Percentiles rank a stretch among this genome's conserved stretches.
Conservation (phyloP, 352 stramenopile genomes). For the Pythium coloratum region DNA sequence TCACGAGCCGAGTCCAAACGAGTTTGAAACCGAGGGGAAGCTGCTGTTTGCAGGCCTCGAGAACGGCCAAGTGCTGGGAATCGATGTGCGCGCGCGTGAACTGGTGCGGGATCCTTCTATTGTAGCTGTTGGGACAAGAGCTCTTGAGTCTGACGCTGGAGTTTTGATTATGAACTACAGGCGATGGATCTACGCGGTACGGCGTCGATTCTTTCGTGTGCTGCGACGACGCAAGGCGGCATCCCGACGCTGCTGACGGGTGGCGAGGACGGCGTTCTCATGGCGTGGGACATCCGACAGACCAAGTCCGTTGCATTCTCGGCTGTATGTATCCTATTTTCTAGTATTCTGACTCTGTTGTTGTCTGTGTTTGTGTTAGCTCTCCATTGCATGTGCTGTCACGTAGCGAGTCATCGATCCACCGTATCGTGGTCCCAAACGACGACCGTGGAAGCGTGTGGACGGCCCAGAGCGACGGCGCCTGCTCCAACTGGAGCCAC, state of each 20-base stretch:
- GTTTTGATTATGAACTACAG: constrained; percentile 4
- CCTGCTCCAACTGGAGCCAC: constrained; percentile 54
- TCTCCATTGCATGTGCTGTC: constrained; percentile 48
- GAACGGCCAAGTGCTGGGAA: constrained; percentile 53
- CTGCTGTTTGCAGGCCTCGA: constrained; percentile 66
- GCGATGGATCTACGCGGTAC: constrained; percentile 10
- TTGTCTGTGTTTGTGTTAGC: constrained; percentile 24
- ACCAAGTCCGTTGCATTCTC: constrained; percentile 30
- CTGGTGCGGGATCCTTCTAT: constrained; percentile 26
- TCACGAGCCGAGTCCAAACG: constrained; percentile 19
- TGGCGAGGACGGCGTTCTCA: constrained; percentile 60
- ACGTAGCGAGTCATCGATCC: constrained; percentile 52
- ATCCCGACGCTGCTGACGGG: constrained; percentile 51
- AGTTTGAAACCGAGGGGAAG: constrained; percentile 64
- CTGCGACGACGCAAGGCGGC: constrained; percentile 8
- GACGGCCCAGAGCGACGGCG: constrained; percentile 62
- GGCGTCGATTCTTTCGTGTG: constrained; percentile 16
- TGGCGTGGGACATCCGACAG: constrained; percentile 61
- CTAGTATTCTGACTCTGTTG: neutral
- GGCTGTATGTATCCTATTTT: neutral
- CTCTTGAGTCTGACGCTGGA: too few relatives aligned
- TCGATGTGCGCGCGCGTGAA: constrained; percentile 54
- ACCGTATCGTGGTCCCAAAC: constrained; percentile 32
- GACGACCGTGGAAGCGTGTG: constrained; percentile 33
- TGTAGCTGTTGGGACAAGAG: neutral